A percentile compares a stretch with the other conserved stretches of the same genome.
These are phyloP conservation scores for Pyrus bretschneideri DNA, from an alignment of 306 rosid species.

Conservation along the genomic window DNA sequence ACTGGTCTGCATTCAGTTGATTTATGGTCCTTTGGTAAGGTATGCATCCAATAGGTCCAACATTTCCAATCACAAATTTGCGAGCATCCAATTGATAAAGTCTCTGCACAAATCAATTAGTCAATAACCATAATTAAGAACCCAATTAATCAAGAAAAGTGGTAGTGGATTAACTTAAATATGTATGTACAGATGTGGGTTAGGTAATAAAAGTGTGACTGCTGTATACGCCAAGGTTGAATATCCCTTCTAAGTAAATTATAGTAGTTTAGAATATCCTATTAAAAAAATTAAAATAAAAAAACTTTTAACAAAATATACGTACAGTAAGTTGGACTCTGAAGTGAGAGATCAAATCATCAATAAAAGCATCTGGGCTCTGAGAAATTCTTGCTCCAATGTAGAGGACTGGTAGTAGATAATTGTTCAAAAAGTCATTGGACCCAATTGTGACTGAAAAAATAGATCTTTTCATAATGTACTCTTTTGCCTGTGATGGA, in stretches of 20 bases:
- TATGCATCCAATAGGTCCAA: slow-evolving; percentile 92
- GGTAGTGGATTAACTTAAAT: background rate
- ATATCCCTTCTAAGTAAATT: too few relatives aligned
- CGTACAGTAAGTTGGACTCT: slow-evolving; percentile 61
- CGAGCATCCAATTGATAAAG: slow-evolving; percentile 75
- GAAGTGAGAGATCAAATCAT: slow-evolving; percentile 69
- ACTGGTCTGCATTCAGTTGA: slow-evolving; percentile 55
- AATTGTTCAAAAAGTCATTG: slow-evolving; percentile 86
- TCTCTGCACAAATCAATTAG: slow-evolving; percentile 36
- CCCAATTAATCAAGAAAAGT: background rate
- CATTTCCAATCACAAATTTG: slow-evolving; percentile 77
- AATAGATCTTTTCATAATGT: slow-evolving; percentile 51
- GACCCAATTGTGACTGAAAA: slow-evolving; percentile 75
- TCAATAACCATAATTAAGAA: background rate
- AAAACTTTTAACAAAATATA: background rate
- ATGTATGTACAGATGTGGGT: background rate
- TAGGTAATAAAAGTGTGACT: background rate
- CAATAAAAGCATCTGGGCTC: slow-evolving; percentile 63
- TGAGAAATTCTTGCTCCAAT: slow-evolving; percentile 77
- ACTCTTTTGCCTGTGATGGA: slow-evolving; percentile 51
- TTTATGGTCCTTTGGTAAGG: slow-evolving; percentile 87
- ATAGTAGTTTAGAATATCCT: background rate
- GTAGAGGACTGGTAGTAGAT: slow-evolving; percentile 81
- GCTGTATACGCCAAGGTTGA: background rate
- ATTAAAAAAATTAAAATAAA: too few relatives aligned